A percentile compares a stretch with the other conserved stretches of the same genome.
phyloP scores from a whole-genome alignment of 257 asterid genomes.

The Nicotiana otophora region DNA sequence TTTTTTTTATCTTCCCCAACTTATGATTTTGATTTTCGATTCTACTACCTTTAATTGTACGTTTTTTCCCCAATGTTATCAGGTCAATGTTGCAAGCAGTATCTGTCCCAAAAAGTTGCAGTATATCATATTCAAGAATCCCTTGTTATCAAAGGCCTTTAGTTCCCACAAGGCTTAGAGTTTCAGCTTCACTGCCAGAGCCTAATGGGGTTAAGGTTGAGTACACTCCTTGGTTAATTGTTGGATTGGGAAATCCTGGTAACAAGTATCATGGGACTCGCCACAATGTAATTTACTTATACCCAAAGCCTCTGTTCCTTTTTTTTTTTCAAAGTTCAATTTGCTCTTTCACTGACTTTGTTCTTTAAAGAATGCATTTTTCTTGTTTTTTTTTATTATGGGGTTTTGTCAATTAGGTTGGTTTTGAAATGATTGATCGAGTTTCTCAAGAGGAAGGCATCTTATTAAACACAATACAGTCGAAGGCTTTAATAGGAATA shows the following conservation, averaged over 20 bases:
- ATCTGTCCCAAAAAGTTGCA: conserved; percentile 36
- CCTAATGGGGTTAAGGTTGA: conserved; percentile 57
- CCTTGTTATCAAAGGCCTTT: conserved; percentile 33
- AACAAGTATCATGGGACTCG: conserved; percentile 95
- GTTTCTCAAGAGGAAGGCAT: conserved; percentile 74
- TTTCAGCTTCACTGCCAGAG: conserved; percentile 47
- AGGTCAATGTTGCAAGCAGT: conserved; percentile 59
- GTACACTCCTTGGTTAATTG: conserved; percentile 96
- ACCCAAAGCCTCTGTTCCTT: neutral
- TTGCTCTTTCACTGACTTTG: neutral
- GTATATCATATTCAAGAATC: conserved; percentile 36
- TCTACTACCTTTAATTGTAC: neutral
- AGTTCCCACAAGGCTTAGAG: conserved; percentile 38
- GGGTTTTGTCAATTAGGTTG: conserved; percentile 46
- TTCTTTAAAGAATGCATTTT: conserved; percentile 2
- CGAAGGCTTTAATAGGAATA: conserved; percentile 87
- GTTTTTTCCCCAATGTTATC: neutral
- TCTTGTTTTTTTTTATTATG: neutral
- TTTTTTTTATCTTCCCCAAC: neutral
- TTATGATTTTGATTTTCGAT: neutral
- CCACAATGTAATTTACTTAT: conserved; percentile 58
- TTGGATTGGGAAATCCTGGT: conserved; percentile 98
- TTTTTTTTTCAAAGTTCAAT: neutral
- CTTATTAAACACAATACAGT: conserved; percentile 82
- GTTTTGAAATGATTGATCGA: conserved; percentile 89